phyloP scores from a whole-genome alignment of 176 grass and related monocot genomes.

The Oryza officinalis region DNA sequence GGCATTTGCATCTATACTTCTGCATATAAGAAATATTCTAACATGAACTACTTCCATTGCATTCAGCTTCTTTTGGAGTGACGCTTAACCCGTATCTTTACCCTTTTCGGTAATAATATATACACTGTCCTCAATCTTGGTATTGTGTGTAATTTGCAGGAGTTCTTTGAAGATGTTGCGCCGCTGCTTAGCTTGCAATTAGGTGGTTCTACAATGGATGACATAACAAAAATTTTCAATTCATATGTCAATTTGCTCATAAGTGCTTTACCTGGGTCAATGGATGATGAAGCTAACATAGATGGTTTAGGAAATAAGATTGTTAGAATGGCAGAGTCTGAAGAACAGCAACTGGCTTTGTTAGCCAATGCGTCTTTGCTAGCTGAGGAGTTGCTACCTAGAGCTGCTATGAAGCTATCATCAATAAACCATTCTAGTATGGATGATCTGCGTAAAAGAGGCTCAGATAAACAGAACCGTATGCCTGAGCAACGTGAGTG shows the following conservation, averaged over 20 bases:
- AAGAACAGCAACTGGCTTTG: slow-evolving; percentile 81
- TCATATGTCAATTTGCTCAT: slow-evolving; percentile 83
- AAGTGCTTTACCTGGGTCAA: slow-evolving; percentile 80
- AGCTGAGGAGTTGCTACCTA: slow-evolving; percentile 90
- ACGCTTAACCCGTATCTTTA: slow-evolving; percentile 2
- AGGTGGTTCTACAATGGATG: slow-evolving; percentile 87
- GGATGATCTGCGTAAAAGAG: slow-evolving; percentile 71
- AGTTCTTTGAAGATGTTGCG: slow-evolving; percentile 92
- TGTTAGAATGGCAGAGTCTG: slow-evolving; percentile 84
- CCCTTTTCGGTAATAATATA: slow-evolving; percentile 12
- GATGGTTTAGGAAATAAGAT: slow-evolving; percentile 88
- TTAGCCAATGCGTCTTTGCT: slow-evolving; percentile 93
- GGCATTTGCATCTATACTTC: neutral
- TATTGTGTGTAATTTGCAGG: slow-evolving; percentile 53
- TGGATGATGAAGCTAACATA: slow-evolving; percentile 80
- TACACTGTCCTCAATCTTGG: neutral
- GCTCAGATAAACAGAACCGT: slow-evolving; percentile 59
- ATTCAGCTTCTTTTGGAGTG: slow-evolving; percentile 9
- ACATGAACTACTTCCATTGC: neutral
- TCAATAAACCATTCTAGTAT: slow-evolving; percentile 50
- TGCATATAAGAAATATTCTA: slow-evolving; percentile 15
- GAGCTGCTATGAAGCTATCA: slow-evolving; percentile 82
- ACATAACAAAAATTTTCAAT: slow-evolving; percentile 78
- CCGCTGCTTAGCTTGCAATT: slow-evolving; percentile 89
- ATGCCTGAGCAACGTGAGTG: slow-evolving; percentile 92